Base-by-base conservation (phyloP, 1,284 basidiomycete species). In the Malassezia sympodialis region DNA sequence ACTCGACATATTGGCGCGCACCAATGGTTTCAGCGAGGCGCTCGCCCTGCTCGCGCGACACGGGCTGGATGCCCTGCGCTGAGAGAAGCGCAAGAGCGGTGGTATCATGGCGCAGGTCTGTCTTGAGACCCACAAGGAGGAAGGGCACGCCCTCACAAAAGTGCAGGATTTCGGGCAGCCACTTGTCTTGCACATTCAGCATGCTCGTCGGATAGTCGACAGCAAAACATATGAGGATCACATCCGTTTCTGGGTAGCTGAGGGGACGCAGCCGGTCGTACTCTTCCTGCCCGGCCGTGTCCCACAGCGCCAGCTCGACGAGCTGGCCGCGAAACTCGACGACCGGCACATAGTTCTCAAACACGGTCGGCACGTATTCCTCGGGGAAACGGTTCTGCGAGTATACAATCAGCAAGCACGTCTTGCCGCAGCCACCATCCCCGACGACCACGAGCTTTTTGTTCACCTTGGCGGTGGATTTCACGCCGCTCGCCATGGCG, bases 281-380 rank as follows among this genome's bases (percentile, higher is more conserved):
- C 78, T 96, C 91, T 78, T 96, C 91, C 77, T 96, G 91, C 17
- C 93, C 91, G 5, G 91, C 93, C 1, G 93, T 96, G 77, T 96
- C 91, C 91, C 91, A 98, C 30, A 98, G 80, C 4, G 91, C 90
- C 31, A 96, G 82, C 76, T 96, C 91, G 66, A 96, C 84, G 43
- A 84, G 80, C 77, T 93, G 94, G 53, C 86, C 84, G 39, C 96
- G 90, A 66, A 85, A 87, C 39, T 84, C 81, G 48, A 94, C 85
- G 67, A 87, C 83, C 10, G 91, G 93, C 54, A 96, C 87, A 70
- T 75, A 75, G 81, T 91, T 96, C 77, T 98, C 93, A 75, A 98
- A 98, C 8, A 98, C 91, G 19, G 91, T 98, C 23, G 93, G 91
- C 60, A 96, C 87, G 77, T 96, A 96, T 55, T 88, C 90, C 83